Percentiles rank a stretch among this genome's conserved stretches.
These are phyloP conservation scores for Cicer chorassanicum DNA, from an alignment of 306 rosid genomes.

Conservation along the genomic window DNA sequence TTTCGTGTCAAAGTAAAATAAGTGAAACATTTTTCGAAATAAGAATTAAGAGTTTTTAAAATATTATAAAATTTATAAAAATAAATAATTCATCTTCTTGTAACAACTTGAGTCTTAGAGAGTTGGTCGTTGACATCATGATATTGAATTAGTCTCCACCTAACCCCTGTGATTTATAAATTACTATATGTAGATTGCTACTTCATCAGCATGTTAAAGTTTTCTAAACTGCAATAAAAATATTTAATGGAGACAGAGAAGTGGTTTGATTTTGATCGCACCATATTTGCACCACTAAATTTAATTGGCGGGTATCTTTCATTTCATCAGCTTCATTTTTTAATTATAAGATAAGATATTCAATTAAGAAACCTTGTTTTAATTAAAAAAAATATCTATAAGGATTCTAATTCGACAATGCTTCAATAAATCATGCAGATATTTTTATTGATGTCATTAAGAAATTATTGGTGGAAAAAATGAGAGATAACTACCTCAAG, in stretches of 20 bases:
- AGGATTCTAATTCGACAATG: conserved; percentile 1
- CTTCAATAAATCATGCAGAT: neutral
- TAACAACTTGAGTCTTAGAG: neutral
- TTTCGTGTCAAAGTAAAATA: conserved; percentile 22
- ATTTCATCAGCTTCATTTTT: conserved; percentile 20
- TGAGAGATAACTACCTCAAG: too few relatives aligned
- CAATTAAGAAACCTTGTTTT: neutral
- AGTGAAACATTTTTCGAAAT: conserved; percentile 7
- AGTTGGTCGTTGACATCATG: conserved; percentile 19
- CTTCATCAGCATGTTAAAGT: conserved; percentile 6
- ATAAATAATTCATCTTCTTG: neutral
- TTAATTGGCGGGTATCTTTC: conserved; percentile 32
- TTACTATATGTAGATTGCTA: conserved; percentile 7
- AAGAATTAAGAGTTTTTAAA: neutral
- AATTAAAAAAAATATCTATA: neutral
- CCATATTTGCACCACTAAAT: neutral
- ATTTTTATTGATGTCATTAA: too few relatives aligned
- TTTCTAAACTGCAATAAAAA: neutral
- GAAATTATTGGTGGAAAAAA: too few relatives aligned
- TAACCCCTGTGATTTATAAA: neutral
- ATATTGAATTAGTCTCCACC: conserved; percentile 25
- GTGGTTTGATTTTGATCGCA: neutral
- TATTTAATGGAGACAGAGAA: neutral
- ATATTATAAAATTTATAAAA: neutral
- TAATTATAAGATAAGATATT: conserved; percentile 24